These are phyloP conservation scores for Penicillium sp. DNA, from an alignment of 2,329 filamentous ascomycete genomes.

Conservation along the genomic window DNA sequence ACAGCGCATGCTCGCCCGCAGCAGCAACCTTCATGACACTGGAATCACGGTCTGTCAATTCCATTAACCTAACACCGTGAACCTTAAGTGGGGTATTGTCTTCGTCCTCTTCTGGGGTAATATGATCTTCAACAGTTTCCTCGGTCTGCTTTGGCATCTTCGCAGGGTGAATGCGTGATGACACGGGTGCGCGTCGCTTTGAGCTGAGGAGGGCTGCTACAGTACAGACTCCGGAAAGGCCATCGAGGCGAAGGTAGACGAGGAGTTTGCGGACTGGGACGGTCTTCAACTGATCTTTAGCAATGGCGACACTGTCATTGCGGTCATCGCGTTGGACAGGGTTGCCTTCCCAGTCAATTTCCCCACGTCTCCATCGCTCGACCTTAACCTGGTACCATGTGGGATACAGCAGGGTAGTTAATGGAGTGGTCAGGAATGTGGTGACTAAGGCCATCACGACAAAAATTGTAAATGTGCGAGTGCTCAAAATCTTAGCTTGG, in stretches of 20 bases:
- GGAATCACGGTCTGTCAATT: conserved; percentile 87
- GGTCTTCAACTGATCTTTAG: conserved; percentile 50
- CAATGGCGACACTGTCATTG: conserved; percentile 38
- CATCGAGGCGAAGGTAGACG: conserved; percentile 81
- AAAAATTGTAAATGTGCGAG: conserved; percentile 85
- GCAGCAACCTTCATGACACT: conserved; percentile 94
- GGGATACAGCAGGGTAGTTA: conserved; percentile 72
- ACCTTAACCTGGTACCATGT: conserved; percentile 72
- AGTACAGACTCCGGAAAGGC: conserved; percentile 75
- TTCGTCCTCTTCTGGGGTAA: conserved; percentile 15
- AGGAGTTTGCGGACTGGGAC: conserved; percentile 63
- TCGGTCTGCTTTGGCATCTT: conserved; percentile 25
- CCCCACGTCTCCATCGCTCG: conserved; percentile 72
- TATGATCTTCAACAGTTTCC: conserved; percentile 22
- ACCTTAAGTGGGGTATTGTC: conserved; percentile 58
- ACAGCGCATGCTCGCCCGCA: conserved; percentile 66
- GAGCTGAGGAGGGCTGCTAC: conserved; percentile 77
- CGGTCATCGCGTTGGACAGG: conserved; percentile 44
- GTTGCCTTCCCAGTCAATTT: conserved; percentile 84
- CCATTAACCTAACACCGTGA: conserved; percentile 80
- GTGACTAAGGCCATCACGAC: conserved; percentile 90
- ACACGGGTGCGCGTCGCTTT: conserved; percentile 37
- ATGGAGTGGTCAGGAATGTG: conserved; percentile 77
- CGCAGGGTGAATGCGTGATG: conserved; percentile 33
- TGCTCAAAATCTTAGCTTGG: conserved; percentile 76